Evolutionary conservation across 441 rosid species (phyloP), one percentile per base, ranked within the genome.

Genomic region (Populus hybrid): DNA sequence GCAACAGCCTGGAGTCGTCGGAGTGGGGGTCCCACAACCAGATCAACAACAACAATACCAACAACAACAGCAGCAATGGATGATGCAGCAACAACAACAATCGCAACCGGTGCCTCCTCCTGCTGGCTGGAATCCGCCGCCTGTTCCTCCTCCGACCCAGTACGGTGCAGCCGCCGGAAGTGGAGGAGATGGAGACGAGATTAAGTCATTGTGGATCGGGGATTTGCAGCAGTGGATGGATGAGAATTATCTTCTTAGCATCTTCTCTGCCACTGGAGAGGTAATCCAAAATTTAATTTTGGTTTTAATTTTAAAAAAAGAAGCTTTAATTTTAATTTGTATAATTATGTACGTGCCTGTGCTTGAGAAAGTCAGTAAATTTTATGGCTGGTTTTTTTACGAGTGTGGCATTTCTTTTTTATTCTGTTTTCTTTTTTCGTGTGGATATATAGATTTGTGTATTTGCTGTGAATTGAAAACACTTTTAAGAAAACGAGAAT

Each of bases 201-300:
- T 93, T 83, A 89, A 90, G 78, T 90, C 97, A 8, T 80, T 95
- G 76, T 92, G 97, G 99, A 92, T 95, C 79, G 97, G 97, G 10
- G 97, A 92, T 80, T 78, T 93, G 74, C 95, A 89, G 89, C 93
- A 84, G 18, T 92, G 97, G 94, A 92, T 95, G 97, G 98, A 95
- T 70, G 98, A 92, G 82, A 83, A 59, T 82, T 93, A 95, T 77
- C 90, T 93, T 77, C 64, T 81, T 69, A 84, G 36, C 75, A 80
- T 86, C 79, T 92, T 93, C 79, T 69, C 89, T 77, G 72, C 69
- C 50, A 84, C 90, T 10, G 90, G 95, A 57, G 96, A 93, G 93
- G 96, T 90, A 86, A 70, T n/a, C 2, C 61, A 5, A 8, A 23
- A 61, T 70, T 16, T 54, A 16, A 18, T 54, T 54, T 54, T 16